A percentile compares a stretch with the other conserved stretches of the same genome.
Conservation (phyloP, 2,329 filamentous ascomycete species). For the Thielaviopsis populi region DNA sequence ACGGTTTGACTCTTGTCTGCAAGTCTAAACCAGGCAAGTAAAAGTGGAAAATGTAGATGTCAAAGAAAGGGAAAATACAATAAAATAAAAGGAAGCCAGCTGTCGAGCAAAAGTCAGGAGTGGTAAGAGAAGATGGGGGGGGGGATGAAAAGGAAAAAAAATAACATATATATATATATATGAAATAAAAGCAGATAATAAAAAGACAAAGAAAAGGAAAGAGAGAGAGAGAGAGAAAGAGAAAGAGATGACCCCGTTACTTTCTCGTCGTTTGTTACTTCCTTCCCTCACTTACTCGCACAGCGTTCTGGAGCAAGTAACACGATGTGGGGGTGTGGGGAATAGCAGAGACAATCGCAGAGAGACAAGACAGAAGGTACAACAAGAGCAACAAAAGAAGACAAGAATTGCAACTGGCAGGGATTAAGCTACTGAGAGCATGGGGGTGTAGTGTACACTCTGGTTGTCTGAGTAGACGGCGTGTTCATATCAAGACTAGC, state of each 20-base stretch:
- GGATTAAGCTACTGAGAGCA: background rate
- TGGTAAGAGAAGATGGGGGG: background rate
- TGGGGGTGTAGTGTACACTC: background rate
- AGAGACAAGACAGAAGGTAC: background rate
- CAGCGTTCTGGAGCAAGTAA: background rate
- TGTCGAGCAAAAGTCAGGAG: too few species aligned
- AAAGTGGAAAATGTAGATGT: background rate
- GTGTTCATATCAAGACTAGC: background rate
- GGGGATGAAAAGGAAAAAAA: background rate
- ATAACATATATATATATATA: too few species aligned
- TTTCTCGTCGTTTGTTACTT: background rate
- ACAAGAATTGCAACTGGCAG: background rate
- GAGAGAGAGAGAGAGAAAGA: background rate
- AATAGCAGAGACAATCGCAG: background rate
- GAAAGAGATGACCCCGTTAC: background rate
- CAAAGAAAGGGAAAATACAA: background rate
- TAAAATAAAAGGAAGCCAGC: background rate
- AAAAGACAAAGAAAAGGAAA: background rate
- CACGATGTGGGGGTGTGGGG: conserved; percentile 5
- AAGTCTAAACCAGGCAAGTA: background rate
- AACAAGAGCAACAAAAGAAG: background rate
- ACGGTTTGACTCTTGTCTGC: background rate
- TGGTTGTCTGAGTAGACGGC: background rate
- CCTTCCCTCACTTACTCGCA: background rate
- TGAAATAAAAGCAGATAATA: background rate